Evolutionary conservation across 2,329 filamentous ascomycete genomes (phyloP), one percentile per base, ranked within the genome.

Genomic region (Diaporthe velutina): DNA sequence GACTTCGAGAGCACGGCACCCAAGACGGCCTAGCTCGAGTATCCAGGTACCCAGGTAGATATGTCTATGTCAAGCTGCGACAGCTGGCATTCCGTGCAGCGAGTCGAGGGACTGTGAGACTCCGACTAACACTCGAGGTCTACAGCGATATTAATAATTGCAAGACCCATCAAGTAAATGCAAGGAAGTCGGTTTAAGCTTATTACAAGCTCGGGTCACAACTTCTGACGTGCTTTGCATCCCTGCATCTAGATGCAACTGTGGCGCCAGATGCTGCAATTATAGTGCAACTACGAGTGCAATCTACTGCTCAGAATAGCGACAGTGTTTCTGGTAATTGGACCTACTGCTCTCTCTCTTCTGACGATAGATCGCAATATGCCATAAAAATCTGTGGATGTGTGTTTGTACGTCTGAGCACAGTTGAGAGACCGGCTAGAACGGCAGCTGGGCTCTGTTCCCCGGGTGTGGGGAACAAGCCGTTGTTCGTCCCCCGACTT

Each of bases 181-280:
- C 57, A 52, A 33, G 15, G 55, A 48, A 30, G 55, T 57, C 28
- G 50, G 38, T 57, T 57, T 57, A 57, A 67, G 45, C 61, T 67
- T 67, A 67, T 52, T 38, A 38, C 45, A 67, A 52, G 61, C 61
- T 67, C 45, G n/a, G 61, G 45, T 52, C 45, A 28, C 45, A 19
- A 8, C 22, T 67, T 68, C 64, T 40, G 64, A 54, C 45, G 48
- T 70, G 67, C 35, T 42, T 42, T 71, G 45, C 15, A 71, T 42
- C 55, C 70, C 52, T 71, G 70, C 70, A 61, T 19, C 48, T 54
- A 10, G 40, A 71, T 52, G 70, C 55, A 61, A 40, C 70, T 57
- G 40, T 42, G 38, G 50, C 42, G 33, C 45, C 42, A 52, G 42
- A 28, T 25, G 22, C 8, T 38, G n/a, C 30, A n/a, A 28, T 25